A percentile compares a stretch with the other conserved stretches of the same genome.
Evolutionary conservation across 495 filamentous ascomycete species (phyloP).

Genomic region (Penicillium egyptiacum): DNA sequence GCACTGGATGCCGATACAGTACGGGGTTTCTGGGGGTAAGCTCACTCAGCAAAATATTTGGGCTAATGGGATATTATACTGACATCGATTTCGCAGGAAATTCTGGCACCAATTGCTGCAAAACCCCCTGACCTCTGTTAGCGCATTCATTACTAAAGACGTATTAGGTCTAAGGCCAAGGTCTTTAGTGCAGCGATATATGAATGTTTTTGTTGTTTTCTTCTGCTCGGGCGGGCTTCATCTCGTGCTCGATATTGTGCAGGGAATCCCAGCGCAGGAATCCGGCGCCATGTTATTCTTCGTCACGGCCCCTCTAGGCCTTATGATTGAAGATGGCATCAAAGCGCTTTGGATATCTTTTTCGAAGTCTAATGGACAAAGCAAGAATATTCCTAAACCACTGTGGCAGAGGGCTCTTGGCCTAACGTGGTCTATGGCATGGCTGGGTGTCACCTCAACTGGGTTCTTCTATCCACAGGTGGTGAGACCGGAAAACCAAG

Average conservation of each 20-base stretch:
- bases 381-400: not conserved
- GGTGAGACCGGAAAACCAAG: conserved; percentile 19
- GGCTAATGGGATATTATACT: not conserved
- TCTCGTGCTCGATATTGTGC: conserved; percentile 29
- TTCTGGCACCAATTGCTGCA: conserved; percentile 46
- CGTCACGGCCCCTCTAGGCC: conserved; percentile 28
- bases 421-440: conserved; percentile 18
- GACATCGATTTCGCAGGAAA: conserved; percentile 24
- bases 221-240: conserved; percentile 35
- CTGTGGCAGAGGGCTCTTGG: conserved; percentile 19
- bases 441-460: conserved; percentile 24
- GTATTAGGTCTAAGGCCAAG: conserved; percentile 22
- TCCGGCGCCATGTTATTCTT: conserved; percentile 38
- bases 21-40: conserved; percentile 36
- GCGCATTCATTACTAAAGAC: conserved; percentile 26
- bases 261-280: conserved; percentile 23
- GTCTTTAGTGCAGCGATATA: conserved; percentile 29
- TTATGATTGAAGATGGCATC: conserved; percentile 32
- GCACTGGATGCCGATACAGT: conserved; percentile 33
- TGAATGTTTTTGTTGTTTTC: conserved; percentile 35
- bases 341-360: conserved; percentile 17
- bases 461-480: conserved; percentile 27
- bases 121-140: conserved; percentile 28
- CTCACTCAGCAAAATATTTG: not conserved
- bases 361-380: not conserved